phyloP scores from a whole-genome alignment of 805 yeast genomes.

The Metschnikowia baotianmanensis region DNA sequence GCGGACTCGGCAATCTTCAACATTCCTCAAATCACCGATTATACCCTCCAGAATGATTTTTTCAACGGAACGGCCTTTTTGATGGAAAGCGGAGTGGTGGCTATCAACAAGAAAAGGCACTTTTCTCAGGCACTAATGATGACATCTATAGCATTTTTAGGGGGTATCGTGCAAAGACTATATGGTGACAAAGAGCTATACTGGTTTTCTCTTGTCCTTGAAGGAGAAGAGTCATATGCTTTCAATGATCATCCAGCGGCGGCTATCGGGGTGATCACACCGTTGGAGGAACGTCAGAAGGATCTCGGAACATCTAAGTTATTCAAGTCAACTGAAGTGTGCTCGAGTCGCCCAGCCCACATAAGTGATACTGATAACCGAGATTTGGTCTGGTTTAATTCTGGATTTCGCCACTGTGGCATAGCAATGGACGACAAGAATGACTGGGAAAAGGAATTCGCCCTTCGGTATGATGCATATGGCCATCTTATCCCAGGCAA shows the following conservation, averaged over 20 bases:
- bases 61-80: too few relatives aligned
- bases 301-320: constrained; percentile 19
- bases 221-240: constrained; percentile 31
- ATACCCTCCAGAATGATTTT: too few relatives aligned
- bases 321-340: constrained; percentile 42
- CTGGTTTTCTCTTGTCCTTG: constrained; percentile 28
- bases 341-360: constrained; percentile 66
- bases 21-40: too few relatives aligned
- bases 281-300: constrained; percentile 23
- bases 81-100: too few relatives aligned
- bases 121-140: too few relatives aligned
- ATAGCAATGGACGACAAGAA: constrained; percentile 15
- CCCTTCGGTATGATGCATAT: too few relatives aligned
- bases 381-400: too few relatives aligned
- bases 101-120: too few relatives aligned
- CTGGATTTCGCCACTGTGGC: too few relatives aligned
- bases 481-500: too few relatives aligned
- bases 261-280: constrained; percentile 30
- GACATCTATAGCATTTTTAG: constrained; percentile 19
- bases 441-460: constrained; percentile 34
- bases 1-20: too few relatives aligned
- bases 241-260: constrained; percentile 30
- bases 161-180: constrained; percentile 2
- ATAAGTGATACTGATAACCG: too few relatives aligned
- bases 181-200: constrained; percentile 39